phyloP scores from a whole-genome alignment of 2,329 filamentous ascomycete species.

The Aspergillus niger region DNA sequence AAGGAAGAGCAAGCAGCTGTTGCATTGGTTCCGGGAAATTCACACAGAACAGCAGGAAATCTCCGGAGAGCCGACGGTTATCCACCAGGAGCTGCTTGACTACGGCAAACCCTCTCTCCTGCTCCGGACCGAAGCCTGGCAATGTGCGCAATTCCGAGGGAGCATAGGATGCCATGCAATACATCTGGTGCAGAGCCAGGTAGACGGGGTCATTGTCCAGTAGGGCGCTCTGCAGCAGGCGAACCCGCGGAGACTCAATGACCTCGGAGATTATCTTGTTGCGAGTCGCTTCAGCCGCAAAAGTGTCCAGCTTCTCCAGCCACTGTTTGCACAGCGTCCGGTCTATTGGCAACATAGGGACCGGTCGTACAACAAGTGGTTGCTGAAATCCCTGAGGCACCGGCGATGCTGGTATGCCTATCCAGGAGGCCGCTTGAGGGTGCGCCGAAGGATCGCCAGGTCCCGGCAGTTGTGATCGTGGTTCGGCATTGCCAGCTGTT shows the following conservation, averaged over 20 bases:
- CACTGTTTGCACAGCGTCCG: not conserved
- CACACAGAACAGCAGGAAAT: slow-evolving; percentile 49
- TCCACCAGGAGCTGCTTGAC: slow-evolving; percentile 49
- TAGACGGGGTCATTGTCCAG: slow-evolving; percentile 61
- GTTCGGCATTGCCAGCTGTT: not conserved
- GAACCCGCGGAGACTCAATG: slow-evolving; percentile 48
- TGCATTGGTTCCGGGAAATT: slow-evolving; percentile 49
- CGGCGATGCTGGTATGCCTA: not conserved
- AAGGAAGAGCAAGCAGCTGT: slow-evolving; percentile 31
- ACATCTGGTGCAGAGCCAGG: slow-evolving; percentile 65
- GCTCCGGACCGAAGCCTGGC: slow-evolving; percentile 37
- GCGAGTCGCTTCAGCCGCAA: slow-evolving; percentile 15
- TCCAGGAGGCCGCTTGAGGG: not conserved
- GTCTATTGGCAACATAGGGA: not conserved
- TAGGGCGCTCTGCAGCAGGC: slow-evolving; percentile 62
- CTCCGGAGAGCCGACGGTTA: slow-evolving; percentile 46
- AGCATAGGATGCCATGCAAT: slow-evolving; percentile 57
- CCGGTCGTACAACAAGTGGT: not conserved
- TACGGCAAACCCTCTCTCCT: slow-evolving; percentile 34
- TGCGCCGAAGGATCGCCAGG: not conserved
- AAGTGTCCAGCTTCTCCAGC: slow-evolving; percentile 17
- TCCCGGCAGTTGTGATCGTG: not conserved
- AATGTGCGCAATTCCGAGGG: slow-evolving; percentile 39
- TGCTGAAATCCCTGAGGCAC: not conserved
- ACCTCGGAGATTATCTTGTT: slow-evolving; percentile 42